Base-by-base conservation (phyloP, 192 early-diverging fungal species). In the Entomortierella parvispora region DNA sequence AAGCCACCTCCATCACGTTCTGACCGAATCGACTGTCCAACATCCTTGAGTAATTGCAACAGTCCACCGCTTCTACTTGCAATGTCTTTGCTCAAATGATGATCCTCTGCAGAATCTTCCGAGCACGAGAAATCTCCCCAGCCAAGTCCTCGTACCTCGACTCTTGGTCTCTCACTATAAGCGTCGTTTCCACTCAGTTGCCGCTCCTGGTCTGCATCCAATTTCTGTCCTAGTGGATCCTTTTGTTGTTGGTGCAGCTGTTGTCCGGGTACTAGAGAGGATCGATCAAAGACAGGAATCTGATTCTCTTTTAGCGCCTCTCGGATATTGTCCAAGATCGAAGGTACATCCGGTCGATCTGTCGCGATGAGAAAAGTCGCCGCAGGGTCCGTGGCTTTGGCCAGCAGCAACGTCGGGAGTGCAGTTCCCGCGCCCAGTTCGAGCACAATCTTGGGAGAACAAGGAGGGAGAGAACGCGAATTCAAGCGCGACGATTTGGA, bases 391-490 rank as follows among this genome's bases (percentile, higher is more conserved):
- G 51, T 64, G 14, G 62, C 50, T 47, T 82, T 81, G 7, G 83
- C 75, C 9, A 91, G 81, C 0, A 89, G 52, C 15, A 93, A 65
- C 10, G 90, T 87, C 12, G 91, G 89, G 12, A 93, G 62, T 0
- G 84, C 88, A 3, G 90, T 90, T 9, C 93, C 93, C 53, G 85
- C 82, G 2, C 90, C 89, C 4, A 90, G 69, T 58, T 92, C 52
- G 59, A 68, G 65, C 40, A 91, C 61, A 9, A 62, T 43, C 10
- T 31, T 68, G 23, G 68, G 57, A 20, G n/a, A n/a, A n/a, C n/a
- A n/a, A n/a, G n/a, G n/a, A n/a, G n/a, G n/a, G n/a, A n/a, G n/a
- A n/a, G n/a, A n/a, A n/a, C n/a, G n/a, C n/a, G n/a, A n/a, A n/a
- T n/a, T n/a, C n/a, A n/a, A n/a, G n/a, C n/a, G n/a, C n/a, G n/a